Evolutionary conservation across 805 yeast species (phyloP), one percentile per base, ranked within the genome.

Genomic region (Pichia eremophila): DNA sequence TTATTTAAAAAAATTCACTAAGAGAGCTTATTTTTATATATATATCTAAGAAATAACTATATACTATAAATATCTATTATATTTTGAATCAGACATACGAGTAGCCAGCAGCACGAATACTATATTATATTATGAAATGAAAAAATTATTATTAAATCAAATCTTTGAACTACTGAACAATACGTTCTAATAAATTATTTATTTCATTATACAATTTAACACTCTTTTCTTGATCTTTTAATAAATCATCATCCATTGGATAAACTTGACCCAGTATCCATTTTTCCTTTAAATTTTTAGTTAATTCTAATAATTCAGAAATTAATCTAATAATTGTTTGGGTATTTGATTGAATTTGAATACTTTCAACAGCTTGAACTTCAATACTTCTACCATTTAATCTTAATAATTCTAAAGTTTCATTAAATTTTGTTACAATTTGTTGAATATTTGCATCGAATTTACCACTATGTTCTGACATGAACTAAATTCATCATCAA

Each of bases 201-300:
- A 71, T 56, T 60, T 69, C 55, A 50, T 65, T 50, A 49, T 63
- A 66, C 15, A 59, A 34, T 15, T 46, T 48, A 32, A 43, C 41
- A 61, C 71, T 54, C 56, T 66, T 35, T 12, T 40, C 40, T 4
- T 18, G 14, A 22, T 22, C 25, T 22, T 22, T 22, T 8, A 43
- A 27, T 51, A 65, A 54, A 38, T 45, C 54, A 15, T 45, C 49
- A 14, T 67, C 69, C 14, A 29, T 10, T 10, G 32, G 32, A 38
- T 74, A 74, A 46, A 77, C 63, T 25, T 78, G 75, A 3, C 80
- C 81, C 46, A 78, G 60, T 39, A 77, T 72, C 83, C 83, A 78
- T 4, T 74, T 68, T 57, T 78, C 83, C 53, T 74, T 73, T 41
- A 78, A 59, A 0, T 69, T 67, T 40, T 78, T 59, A 2, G 81